Evolutionary conservation across 1,139 yeast species (phyloP), one percentile per base, ranked within the genome.

Genomic region (Suhomyces terraborum): DNA sequence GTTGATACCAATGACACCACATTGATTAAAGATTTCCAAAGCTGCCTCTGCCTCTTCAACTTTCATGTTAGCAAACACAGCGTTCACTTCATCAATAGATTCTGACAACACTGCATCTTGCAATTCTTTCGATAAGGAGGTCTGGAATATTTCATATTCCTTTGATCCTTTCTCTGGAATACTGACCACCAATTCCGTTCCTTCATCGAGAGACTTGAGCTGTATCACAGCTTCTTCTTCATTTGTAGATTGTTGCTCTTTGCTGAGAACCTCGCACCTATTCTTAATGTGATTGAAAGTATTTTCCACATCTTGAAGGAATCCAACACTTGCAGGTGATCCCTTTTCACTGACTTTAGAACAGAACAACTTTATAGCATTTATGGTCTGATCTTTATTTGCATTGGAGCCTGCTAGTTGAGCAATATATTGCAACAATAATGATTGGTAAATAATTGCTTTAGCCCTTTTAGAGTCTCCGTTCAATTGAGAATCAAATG

Each of bases 131-230:
- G 93, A 83, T 47, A 89, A 68, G 41, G 77, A 63, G 12, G 75
- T 68, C 20, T 64, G 54, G 55, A 84, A 85, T 1, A 73, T 64
- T 41, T 74, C 70, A 55, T 77, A 81, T 42, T 79, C 79, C 29
- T 62, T 64, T 1, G 73, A 58, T 35, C 80, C 86, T 40, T 73
- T 71, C 6, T 54, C 56, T 3, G 98, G 98, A 14, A 89, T 69
- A 42, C 74, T 77, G 13, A 93, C 91, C 38, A 79, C 72, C 36
- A 93, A 73, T 61, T 86, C 83, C 1, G 93, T 79, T 46, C 81
- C 77, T 25, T 94, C 96, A 63, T 93, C 98, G 40, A 91, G 77
- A 0, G 96, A 82, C 55, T 88, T 86, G 55, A 93, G 71, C 64
- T 93, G 98, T 51, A 93, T 89, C 50, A 82, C 79, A 40, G 86